Percentiles rank a stretch among this genome's conserved stretches.
Evolutionary conservation across 1,284 basidiomycete genomes (phyloP).

Genomic region (Rhodofomes roseus): DNA sequence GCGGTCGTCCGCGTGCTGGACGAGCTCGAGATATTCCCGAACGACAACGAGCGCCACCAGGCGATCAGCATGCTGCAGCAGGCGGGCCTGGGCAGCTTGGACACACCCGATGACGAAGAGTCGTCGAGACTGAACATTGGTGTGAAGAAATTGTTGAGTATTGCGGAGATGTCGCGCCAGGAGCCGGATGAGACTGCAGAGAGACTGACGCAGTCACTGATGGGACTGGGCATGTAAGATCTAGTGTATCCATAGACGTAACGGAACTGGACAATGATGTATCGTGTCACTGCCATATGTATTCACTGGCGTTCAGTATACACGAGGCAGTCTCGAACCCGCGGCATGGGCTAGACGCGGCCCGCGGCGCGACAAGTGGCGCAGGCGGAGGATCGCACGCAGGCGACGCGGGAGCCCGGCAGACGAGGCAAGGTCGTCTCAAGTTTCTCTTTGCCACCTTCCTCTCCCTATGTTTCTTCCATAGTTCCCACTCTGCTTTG

Average conservation of each 20-base stretch:
- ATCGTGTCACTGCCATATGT: background rate
- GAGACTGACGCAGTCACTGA: slow-evolving; percentile 67
- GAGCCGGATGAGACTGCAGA: slow-evolving; percentile 81
- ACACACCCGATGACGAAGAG: slow-evolving; percentile 36
- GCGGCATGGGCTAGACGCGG: background rate
- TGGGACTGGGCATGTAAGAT: slow-evolving; percentile 52
- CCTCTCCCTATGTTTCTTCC: slow-evolving; percentile 7
- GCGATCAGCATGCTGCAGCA: slow-evolving; percentile 71
- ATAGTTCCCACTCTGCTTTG: background rate
- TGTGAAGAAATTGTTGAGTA: slow-evolving; percentile 90
- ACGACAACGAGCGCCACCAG: slow-evolving; percentile 51
- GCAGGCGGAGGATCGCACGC: background rate
- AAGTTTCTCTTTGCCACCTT: background rate
- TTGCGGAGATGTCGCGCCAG: slow-evolving; percentile 96
- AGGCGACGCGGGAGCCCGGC: background rate
- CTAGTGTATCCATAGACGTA: background rate
- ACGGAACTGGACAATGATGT: background rate
- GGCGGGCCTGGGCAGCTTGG: slow-evolving; percentile 66
- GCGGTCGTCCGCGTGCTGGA: slow-evolving; percentile 77
- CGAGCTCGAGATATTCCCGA: slow-evolving; percentile 80
- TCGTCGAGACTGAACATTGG: slow-evolving; percentile 69
- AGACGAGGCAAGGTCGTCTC: background rate
- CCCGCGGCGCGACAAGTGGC: background rate
- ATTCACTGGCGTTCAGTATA: background rate
- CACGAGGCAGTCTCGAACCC: background rate